Base-by-base conservation (phyloP, 1,139 yeast genomes). In the Wickerhamiella infanticola region DNA sequence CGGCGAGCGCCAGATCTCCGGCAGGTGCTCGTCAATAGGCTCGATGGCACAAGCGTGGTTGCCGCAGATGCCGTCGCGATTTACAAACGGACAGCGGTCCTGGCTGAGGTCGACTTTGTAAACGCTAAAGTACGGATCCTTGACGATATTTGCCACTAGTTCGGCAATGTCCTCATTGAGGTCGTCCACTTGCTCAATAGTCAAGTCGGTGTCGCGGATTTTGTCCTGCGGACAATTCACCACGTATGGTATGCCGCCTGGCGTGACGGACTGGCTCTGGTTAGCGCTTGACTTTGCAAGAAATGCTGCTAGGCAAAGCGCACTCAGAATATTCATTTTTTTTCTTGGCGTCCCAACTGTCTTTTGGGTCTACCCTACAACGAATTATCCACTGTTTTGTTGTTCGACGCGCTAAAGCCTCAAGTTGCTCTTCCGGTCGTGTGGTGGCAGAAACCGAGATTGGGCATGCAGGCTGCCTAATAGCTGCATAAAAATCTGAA, bases 11-110 rank as follows among this genome's bases (percentile, higher is more conserved):
- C 85, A 75, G 46, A 73, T 70, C 49, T 81, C 83, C 33, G 85
- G 83, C 43, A 84, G 70, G 36, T 75, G 76, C 57, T 47, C 49
- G 45, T 63, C 73, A 40, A 72, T 62, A 25, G 82, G 74, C 62
- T 90, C 96, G 33, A 93, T 94, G 2, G 96, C 95, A 65, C 99
- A 93, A 45, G 88, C 84, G 53, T 86, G 74, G 58, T 93, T 86
- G 54, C 94, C 88, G 62, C 99, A 93, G 61, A 86, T 78, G 27
- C 79, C 82, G 55, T 77, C 83, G 54, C 79, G 82, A 48, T 78
- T 75, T 81, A 93, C 82, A 61, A 86, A 85, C 37, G 94, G 88
- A 62, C 99, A 93, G 60, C 78, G 77, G 54, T 82, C 81, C 29
- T 63, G 67, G 59, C 79, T 90, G 43, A 93, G 69, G 59, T 93